A percentile compares a stretch with the other conserved stretches of the same genome.
Evolutionary conservation across 352 stramenopile genomes (phyloP).

Genomic region (Albugo laibachii): DNA sequence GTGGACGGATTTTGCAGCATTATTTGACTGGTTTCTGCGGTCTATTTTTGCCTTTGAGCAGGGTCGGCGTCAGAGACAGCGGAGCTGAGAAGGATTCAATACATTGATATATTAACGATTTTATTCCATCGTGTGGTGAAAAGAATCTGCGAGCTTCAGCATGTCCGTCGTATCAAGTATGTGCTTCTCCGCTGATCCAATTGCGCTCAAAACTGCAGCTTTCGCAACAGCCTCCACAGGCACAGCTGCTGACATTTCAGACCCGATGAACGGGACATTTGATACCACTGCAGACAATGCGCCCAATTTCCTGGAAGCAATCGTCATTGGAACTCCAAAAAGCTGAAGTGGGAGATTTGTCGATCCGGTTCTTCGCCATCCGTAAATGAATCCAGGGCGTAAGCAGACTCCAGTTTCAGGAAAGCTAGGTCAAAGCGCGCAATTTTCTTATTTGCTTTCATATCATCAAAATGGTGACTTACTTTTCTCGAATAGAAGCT

Average conservation of each 20-base stretch:
- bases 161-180: constrained; percentile 55
- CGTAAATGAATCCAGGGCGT: constrained; percentile 82
- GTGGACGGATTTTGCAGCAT: too few relatives aligned
- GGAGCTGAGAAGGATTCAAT: too few relatives aligned
- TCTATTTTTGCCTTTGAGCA: too few relatives aligned
- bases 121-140: constrained; percentile 33
- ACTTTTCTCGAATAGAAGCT: constrained; percentile 39
- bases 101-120: too few relatives aligned
- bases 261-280: constrained; percentile 40
- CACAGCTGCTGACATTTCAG: constrained; percentile 42
- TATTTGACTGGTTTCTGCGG: too few relatives aligned
- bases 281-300: constrained; percentile 29
- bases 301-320: constrained; percentile 34
- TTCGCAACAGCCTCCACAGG: constrained; percentile 52
- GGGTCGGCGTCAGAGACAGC: too few relatives aligned
- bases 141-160: constrained; percentile 49
- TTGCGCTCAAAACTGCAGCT: constrained; percentile 63
- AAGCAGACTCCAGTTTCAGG: constrained; percentile 58
- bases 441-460: background rate
- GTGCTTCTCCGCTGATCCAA: constrained; percentile 30
- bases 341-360: constrained; percentile 58
- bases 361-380: constrained; percentile 39
- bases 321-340: constrained; percentile 40
- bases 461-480: background rate
- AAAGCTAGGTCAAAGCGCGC: constrained; percentile 16